phyloP scores from a whole-genome alignment of 495 filamentous ascomycete species.

The Xylaria castorea region DNA sequence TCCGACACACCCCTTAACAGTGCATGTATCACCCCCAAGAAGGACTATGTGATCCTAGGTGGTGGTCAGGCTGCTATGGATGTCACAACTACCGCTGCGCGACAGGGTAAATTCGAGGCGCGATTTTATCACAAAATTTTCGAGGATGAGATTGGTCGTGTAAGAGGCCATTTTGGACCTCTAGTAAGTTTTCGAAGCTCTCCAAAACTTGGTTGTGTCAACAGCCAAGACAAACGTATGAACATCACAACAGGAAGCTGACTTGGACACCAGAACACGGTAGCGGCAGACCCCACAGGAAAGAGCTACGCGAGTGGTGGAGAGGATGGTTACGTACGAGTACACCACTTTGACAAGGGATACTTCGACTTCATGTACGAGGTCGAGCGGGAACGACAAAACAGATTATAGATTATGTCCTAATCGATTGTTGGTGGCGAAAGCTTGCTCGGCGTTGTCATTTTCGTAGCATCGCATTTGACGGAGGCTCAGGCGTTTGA shows the following conservation, averaged over 20 bases:
- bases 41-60: slow-evolving; percentile 95
- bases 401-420: slow-evolving; percentile 37
- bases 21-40: slow-evolving; percentile 89
- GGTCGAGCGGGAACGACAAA: slow-evolving; percentile 71
- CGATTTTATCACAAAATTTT: slow-evolving; percentile 99
- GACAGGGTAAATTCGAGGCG: slow-evolving; percentile 98
- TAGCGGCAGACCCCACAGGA: slow-evolving; percentile 88
- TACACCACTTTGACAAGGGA: slow-evolving; percentile 96
- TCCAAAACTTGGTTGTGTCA: neutral
- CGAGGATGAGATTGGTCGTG: slow-evolving; percentile 96
- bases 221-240: neutral
- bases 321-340: slow-evolving; percentile 98
- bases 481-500: slow-evolving; percentile 41
- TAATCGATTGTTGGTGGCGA: slow-evolving; percentile 23
- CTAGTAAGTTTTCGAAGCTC: slow-evolving; percentile 64
- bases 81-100: slow-evolving; percentile 91
- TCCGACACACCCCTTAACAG: slow-evolving; percentile 97
- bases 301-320: slow-evolving; percentile 91
- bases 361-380: slow-evolving; percentile 99
- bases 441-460: slow-evolving; percentile 34
- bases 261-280: slow-evolving; percentile 50
- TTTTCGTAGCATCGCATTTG: slow-evolving; percentile 40
- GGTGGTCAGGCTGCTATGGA: slow-evolving; percentile 99
- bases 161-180: slow-evolving; percentile 95
- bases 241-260: neutral